Evolutionary conservation across 2,329 filamentous ascomycete genomes (phyloP), one percentile per base, ranked within the genome.

Genomic region (Camillea tinctor): DNA sequence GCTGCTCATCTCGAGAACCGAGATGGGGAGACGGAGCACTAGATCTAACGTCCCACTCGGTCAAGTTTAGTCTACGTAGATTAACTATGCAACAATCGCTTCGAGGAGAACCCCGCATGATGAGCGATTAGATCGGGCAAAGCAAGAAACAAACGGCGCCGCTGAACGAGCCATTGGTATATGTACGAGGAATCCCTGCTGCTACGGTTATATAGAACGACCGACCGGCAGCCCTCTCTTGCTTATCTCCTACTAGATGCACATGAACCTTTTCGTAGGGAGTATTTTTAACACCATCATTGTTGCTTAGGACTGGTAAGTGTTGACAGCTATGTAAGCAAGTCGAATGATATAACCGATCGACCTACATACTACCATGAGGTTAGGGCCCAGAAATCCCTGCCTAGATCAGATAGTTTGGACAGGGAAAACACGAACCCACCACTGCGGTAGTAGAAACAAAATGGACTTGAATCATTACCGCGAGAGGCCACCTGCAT

Each of bases 401-500:
- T 30, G 53, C 26, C 54, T 61, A 59, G 60, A 62, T 56, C 55
- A 30, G 23, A 49, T 7, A 50, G 40, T 58, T 52, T 22, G 40
- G 50, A 55, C 48, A 57, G 56, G 56, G 59, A 62, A 54, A 58
- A 62, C 58, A 55, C 61, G 60, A 65, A 61, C 58, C 63, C 63
- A 65, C 63, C 60, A 64, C 55, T 56, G 58, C 60, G 65, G 63
- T 64, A 30, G 36, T 58, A 59, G n/a, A 23, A 56, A 62, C 54
- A 44, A 30, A 55, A 24, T 58, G 59, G 60, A 53, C 60, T 56
- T 61, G 60, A 50, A 26, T 20, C 51, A 50, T 61, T 63, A 61
- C 63, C 58, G 56, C 20, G 67, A 67, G 57, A 63, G 60, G 64
- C 61, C 62, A 40, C 60, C 40, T 68, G 65, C 68, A 68, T 64